Conservation (phyloP, 179 eudicot species). For the Nepenthes alata region DNA sequence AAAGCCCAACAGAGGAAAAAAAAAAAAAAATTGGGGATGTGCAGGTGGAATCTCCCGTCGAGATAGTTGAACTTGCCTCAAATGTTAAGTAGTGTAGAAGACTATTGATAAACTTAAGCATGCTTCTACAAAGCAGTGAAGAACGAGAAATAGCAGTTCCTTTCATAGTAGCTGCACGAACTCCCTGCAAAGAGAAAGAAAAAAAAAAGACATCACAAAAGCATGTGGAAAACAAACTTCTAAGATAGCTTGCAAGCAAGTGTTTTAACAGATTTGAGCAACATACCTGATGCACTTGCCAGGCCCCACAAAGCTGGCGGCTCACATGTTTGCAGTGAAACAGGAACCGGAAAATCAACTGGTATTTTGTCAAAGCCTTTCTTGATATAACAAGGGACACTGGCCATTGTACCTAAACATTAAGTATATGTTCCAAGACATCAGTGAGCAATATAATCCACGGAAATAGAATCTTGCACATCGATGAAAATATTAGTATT, state of each 20-base stretch:
- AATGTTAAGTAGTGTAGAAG: slow-evolving; percentile 80
- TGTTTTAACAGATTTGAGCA: slow-evolving; percentile 6
- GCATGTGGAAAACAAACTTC: not conserved
- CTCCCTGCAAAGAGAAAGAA: slow-evolving; percentile 45
- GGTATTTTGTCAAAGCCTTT: slow-evolving; percentile 88
- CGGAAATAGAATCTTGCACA: not conserved
- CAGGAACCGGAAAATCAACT: slow-evolving; percentile 80
- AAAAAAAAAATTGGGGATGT: not conserved
- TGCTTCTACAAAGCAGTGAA: slow-evolving; percentile 85
- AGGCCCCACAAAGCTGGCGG: slow-evolving; percentile 94
- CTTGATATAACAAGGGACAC: slow-evolving; percentile 89
- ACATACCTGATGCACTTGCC: slow-evolving; percentile 96
- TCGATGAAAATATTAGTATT: no score
- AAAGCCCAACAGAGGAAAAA: not conserved
- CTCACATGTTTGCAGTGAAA: slow-evolving; percentile 95
- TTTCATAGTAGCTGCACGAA: slow-evolving; percentile 60
- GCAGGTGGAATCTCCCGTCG: not conserved
- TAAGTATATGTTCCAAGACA: slow-evolving; percentile 7
- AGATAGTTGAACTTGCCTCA: slow-evolving; percentile 37
- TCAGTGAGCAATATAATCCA: not conserved
- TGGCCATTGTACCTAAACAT: slow-evolving; percentile 85
- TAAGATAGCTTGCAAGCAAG: not conserved
- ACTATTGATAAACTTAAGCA: slow-evolving; percentile 88
- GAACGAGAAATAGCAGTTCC: slow-evolving; percentile 81
- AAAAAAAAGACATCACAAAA: not conserved